Evolutionary conservation across 352 stramenopile species (phyloP).

Genomic region (Pythium grandisporangium): DNA sequence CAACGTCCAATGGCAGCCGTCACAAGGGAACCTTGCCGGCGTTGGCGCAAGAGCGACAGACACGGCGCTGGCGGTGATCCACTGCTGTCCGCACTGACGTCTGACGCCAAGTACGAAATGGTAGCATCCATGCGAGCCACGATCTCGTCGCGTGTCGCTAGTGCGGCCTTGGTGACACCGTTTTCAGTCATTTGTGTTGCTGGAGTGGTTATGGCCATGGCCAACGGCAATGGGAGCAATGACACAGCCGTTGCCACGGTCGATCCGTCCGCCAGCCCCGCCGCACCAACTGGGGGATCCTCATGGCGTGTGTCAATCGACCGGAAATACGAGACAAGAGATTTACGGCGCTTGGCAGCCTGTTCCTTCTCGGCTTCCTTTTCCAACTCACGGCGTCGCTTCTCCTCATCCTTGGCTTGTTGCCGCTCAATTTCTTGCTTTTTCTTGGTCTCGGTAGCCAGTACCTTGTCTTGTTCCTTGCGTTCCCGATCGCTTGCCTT

Average conservation of each 20-base stretch:
- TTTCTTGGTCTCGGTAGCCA: conserved; percentile 49
- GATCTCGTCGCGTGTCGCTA: conserved; percentile 13
- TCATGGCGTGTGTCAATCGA: conserved; percentile 21
- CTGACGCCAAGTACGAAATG: conserved; percentile 17
- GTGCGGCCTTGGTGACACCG: no score
- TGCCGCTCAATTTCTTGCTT: conserved; percentile 40
- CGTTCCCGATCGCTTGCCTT: conserved; percentile 30
- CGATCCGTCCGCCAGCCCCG: background rate
- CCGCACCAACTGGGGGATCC: background rate
- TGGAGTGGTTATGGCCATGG: no score
- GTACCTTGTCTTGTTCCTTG: conserved; percentile 54
- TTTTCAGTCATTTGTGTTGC: no score
- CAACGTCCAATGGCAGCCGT: conserved; percentile 19
- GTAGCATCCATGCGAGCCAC: conserved; percentile 51
- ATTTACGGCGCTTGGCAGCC: conserved; percentile 52
- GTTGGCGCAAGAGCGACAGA: no score
- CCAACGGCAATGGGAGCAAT: background rate
- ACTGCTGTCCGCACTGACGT: no score
- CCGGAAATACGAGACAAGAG: conserved; percentile 52
- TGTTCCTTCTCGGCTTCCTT: conserved; percentile 30
- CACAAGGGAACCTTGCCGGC: no score
- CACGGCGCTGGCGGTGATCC: no score
- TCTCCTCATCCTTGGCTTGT: conserved; percentile 51
- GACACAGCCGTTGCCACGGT: background rate
- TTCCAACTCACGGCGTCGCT: conserved; percentile 45